phyloP scores from a whole-genome alignment of 1,284 basidiomycete species.

The Papiliotrema flavescens region DNA sequence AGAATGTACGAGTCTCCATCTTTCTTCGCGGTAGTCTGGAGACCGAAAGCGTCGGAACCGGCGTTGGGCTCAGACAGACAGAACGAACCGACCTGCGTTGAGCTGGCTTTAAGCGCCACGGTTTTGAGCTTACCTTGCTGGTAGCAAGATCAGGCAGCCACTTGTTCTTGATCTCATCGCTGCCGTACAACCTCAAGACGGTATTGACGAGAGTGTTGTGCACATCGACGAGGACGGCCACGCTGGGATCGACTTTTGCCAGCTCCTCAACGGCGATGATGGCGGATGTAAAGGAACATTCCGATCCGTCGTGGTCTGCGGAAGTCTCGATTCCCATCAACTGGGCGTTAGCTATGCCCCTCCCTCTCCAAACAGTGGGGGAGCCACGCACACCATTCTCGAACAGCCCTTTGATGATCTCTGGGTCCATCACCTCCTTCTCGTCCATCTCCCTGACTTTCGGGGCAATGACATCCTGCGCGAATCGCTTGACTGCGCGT shows the following conservation, averaged over 20 bases:
- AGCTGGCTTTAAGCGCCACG: background rate
- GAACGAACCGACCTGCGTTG: constrained; percentile 81
- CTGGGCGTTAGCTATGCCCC: constrained; percentile 49
- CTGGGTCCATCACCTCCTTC: constrained; percentile 88
- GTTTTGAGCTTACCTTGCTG: constrained; percentile 58
- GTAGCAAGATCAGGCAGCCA: constrained; percentile 83
- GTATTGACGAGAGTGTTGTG: constrained; percentile 99
- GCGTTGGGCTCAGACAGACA: constrained; percentile 89
- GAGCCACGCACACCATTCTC: constrained; percentile 77
- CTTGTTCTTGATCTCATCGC: constrained; percentile 77
- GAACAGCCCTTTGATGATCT: constrained; percentile 82
- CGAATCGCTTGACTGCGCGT: constrained; percentile 74
- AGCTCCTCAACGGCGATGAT: constrained; percentile 98
- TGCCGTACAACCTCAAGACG: constrained; percentile 82
- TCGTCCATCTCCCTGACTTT: constrained; percentile 98
- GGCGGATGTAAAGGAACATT: constrained; percentile 88
- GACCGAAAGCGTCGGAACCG: constrained; percentile 94
- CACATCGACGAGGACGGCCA: constrained; percentile 94
- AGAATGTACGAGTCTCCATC: constrained; percentile 70
- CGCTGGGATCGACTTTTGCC: constrained; percentile 92
- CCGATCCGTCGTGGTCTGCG: constrained; percentile 78
- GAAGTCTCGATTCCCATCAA: constrained; percentile 96
- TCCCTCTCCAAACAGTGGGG: background rate
- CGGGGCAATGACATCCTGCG: constrained; percentile 81
- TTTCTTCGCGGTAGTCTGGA: constrained; percentile 85